phyloP scores from a whole-genome alignment of 768 basidiomycete genomes.

The Lactarius hengduanensis region DNA sequence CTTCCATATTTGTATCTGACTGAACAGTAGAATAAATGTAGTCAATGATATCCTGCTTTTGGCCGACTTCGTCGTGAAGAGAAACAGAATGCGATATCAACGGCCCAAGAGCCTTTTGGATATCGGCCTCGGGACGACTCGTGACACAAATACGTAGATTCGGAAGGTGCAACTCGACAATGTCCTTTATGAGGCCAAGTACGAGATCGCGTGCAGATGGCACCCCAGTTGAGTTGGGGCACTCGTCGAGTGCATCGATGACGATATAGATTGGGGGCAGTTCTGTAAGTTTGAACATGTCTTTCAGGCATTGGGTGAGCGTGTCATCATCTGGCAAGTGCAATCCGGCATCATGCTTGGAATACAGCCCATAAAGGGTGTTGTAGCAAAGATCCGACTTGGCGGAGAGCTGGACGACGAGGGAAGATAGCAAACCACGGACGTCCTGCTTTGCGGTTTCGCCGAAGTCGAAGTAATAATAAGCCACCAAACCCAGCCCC shows the following conservation, averaged over 20 bases:
- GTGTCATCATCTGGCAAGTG: background rate
- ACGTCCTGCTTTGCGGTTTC: background rate
- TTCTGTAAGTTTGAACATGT: too few relatives aligned
- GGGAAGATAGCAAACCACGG: background rate
- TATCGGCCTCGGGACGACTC: conserved; percentile 9
- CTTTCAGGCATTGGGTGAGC: too few relatives aligned
- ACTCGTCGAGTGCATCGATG: too few relatives aligned
- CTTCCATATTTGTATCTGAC: background rate
- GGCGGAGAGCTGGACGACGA: background rate
- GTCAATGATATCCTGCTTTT: background rate
- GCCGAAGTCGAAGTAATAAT: background rate
- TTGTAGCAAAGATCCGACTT: background rate
- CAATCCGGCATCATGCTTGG: background rate
- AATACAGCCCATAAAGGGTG: background rate
- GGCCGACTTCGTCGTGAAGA: conserved; percentile 6
- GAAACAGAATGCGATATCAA: background rate
- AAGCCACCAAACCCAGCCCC: background rate
- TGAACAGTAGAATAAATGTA: background rate
- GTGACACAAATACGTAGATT: conserved; percentile 7
- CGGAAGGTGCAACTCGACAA: conserved; percentile 1
- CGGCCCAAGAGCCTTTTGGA: background rate
- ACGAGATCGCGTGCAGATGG: background rate
- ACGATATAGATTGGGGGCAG: too few relatives aligned
- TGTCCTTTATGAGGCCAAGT: background rate
- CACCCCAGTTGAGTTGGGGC: too few relatives aligned